These are phyloP conservation scores for Penicillium odoratum DNA, from an alignment of 495 filamentous ascomycete species.

Conservation along the genomic window DNA sequence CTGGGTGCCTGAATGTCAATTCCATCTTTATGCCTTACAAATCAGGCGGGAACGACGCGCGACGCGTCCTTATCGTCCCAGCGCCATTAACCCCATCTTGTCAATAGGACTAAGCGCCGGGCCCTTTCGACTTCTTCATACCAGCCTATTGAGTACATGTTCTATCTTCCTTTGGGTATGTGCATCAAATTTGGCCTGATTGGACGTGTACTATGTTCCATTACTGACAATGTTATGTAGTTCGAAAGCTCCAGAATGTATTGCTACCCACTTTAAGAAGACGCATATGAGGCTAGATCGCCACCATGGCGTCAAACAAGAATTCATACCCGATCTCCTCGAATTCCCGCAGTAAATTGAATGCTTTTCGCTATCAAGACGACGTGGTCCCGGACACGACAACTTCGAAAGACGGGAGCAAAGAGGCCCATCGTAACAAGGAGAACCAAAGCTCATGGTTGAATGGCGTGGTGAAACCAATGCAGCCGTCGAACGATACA, in stretches of 20 bases:
- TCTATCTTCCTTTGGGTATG: background rate
- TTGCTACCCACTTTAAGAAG: constrained; percentile 23
- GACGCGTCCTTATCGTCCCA: constrained; percentile 38
- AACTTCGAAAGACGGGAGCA: constrained; percentile 24
- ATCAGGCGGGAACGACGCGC: constrained; percentile 37
- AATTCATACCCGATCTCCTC: constrained; percentile 45
- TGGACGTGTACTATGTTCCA: constrained; percentile 6
- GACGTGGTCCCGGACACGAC: constrained; percentile 34
- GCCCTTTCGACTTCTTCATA: background rate
- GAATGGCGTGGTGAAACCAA: constrained; percentile 40
- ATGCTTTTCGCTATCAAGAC: constrained; percentile 53
- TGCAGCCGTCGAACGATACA: constrained; percentile 25
- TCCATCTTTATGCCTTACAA: constrained; percentile 4
- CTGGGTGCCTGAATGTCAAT: background rate
- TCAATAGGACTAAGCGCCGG: constrained; percentile 13
- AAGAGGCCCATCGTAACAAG: constrained; percentile 34
- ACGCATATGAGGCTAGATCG: constrained; percentile 14
- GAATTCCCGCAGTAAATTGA: constrained; percentile 58
- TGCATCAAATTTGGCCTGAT: background rate
- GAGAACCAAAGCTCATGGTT: constrained; percentile 43
- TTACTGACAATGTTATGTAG: constrained; percentile 20
- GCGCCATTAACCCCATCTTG: constrained; percentile 8
- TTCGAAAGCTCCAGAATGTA: constrained; percentile 25
- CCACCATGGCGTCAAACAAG: constrained; percentile 29
- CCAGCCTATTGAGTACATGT: constrained; percentile 6